A percentile compares a stretch with the other conserved stretches of the same genome.
phyloP scores from a whole-genome alignment of 495 filamentous ascomycete genomes.

The Neurospora sp. region DNA sequence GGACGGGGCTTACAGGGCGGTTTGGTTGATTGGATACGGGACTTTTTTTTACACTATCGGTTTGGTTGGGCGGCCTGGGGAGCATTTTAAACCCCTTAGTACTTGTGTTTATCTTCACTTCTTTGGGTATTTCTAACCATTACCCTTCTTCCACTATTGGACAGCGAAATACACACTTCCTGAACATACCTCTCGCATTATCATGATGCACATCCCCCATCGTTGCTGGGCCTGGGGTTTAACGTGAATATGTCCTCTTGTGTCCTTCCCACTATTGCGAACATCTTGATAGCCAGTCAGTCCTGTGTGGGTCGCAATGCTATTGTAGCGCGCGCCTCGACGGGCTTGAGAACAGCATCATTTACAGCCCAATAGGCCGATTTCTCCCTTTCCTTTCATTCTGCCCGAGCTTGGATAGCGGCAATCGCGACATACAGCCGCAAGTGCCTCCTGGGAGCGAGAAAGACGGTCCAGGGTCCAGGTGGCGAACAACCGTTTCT shows the following conservation, averaged over 20 bases:
- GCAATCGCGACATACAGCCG: not conserved
- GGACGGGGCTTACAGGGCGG: not conserved
- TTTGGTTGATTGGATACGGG: not conserved
- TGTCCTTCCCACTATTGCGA: not conserved
- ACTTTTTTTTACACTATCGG: not conserved
- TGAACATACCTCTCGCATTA: not conserved
- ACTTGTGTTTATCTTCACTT: not conserved
- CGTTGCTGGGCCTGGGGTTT: not conserved
- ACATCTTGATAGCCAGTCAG: not conserved
- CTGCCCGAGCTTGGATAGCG: not conserved
- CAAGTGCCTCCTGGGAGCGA: not conserved
- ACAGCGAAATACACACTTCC: not conserved
- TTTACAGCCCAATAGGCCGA: not conserved
- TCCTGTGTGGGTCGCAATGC: not conserved
- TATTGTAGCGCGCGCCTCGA: not conserved
- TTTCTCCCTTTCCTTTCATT: not conserved
- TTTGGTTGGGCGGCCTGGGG: not conserved
- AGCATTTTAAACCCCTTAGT: not conserved
- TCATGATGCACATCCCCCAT: not conserved
- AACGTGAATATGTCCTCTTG: not conserved
- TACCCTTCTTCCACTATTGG: not conserved
- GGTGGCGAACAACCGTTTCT: not conserved
- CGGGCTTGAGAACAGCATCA: not conserved
- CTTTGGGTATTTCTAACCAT: not conserved
- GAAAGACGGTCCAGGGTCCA: not conserved